Base-by-base conservation (phyloP, 2,329 filamentous ascomycete species). In the Neonectria hederae region DNA sequence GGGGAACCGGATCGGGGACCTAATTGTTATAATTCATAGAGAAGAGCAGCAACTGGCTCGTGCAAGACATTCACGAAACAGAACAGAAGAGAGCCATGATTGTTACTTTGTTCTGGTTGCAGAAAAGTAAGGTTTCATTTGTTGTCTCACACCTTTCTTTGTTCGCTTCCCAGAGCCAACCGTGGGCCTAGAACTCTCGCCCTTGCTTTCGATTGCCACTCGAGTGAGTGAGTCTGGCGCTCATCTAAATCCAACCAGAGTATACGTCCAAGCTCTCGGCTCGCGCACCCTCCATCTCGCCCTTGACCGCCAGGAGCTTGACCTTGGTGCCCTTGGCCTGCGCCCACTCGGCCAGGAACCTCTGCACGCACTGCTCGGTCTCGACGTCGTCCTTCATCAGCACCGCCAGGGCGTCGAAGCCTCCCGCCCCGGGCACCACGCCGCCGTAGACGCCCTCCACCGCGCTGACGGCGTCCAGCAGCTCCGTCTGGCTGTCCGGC, bases 351-450 rank as follows among this genome's bases (percentile, higher is more conserved):
- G 80, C 81, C 63, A 97, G 78, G 46, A 93, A 89, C 46, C 80
- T 78, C 66, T 86, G 83, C 22, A 98, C 78, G 13, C 82, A 80
- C 22, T 76, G 75, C 59, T 90, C 81, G 1, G 92, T 92, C 53
- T 84, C 85, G 38, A 83, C 84, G 57, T 92, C 89, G 72, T 97
- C 92, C 72, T 86, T 85, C 68, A 97, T 87, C 63, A 99, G 78
- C 65, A 99, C 78, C 1, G 91, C 92, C 59, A 97, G 85, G 1
- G 96, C 96, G 82, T 99, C 96, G 75, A 92, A 97, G 0, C 96
- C 96, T 10, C 96, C 96, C 0, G 96, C 96, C 0, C 96, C 96
- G 0, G 96, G 96, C 0, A 97, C 96, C 0, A 98, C 93, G 0
- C 94, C 96, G 0, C 94, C 94, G 68, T 94, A 87, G 3, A 98